phyloP scores from a whole-genome alignment of 805 yeast genomes.

The Yarrowia sp. region DNA sequence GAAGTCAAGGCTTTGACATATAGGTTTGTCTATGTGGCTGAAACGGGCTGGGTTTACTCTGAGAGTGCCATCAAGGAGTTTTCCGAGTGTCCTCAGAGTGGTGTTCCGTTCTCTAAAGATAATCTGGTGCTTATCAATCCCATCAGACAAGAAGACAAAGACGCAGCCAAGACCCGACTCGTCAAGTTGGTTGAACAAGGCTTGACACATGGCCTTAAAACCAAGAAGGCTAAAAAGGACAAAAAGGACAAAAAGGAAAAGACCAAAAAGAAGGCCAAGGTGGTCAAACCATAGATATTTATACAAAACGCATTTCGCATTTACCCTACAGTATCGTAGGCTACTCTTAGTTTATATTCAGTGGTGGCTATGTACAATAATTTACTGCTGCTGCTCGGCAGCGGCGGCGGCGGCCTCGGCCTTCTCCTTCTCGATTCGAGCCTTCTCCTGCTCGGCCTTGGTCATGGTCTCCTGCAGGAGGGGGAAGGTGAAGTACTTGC shows the following conservation, averaged over 20 bases:
- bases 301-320: too few relatives aligned
- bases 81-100: constrained; percentile 7
- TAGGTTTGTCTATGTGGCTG: constrained; percentile 46
- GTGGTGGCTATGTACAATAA: constrained; percentile 25
- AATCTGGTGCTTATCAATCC: constrained; percentile 34
- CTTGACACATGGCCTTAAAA: constrained; percentile 31
- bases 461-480: constrained; percentile 25
- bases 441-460: constrained; percentile 24
- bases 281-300: constrained; percentile 1
- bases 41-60: constrained; percentile 35
- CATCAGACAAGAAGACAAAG: constrained; percentile 28
- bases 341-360: too few relatives aligned
- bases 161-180: constrained; percentile 30
- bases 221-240: constrained; percentile 27
- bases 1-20: constrained; percentile 40
- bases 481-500: constrained; percentile 25
- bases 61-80: constrained; percentile 32
- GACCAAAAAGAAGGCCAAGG: constrained; percentile 1
- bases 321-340: too few relatives aligned
- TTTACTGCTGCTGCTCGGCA: constrained; percentile 25
- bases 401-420: constrained; percentile 23
- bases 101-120: background rate
- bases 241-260: constrained; percentile 10
- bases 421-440: constrained; percentile 20
- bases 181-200: constrained; percentile 27